These are phyloP conservation scores for Tolypocladium ophioglossoides DNA, from an alignment of 2,329 filamentous ascomycete species.

Conservation along the genomic window DNA sequence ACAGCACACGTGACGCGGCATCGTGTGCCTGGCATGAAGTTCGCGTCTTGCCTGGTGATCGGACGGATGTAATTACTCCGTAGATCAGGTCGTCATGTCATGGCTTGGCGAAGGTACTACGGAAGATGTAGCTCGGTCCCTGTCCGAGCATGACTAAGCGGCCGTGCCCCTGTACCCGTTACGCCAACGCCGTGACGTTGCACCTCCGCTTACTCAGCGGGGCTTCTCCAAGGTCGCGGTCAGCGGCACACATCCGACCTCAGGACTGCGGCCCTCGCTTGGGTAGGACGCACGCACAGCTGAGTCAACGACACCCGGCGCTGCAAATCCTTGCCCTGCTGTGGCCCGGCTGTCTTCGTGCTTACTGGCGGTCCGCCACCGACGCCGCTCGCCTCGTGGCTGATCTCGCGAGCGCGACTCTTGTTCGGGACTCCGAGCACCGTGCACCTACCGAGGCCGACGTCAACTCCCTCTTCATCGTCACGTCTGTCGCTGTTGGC, in stretches of 20 bases:
- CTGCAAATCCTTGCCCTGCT: not conserved
- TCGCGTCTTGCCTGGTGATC: not conserved
- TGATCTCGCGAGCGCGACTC: not conserved
- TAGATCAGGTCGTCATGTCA: too few relatives aligned
- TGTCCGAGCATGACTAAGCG: not conserved
- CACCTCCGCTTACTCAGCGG: not conserved
- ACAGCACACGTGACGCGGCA: not conserved
- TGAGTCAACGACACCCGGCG: not conserved
- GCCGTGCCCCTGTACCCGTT: too few relatives aligned
- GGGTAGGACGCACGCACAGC: too few relatives aligned
- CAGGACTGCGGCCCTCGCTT: too few relatives aligned
- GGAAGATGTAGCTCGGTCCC: too few relatives aligned
- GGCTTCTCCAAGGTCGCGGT: too few relatives aligned
- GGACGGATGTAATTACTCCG: too few relatives aligned
- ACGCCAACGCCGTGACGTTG: too few relatives aligned
- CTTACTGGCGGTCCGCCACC: not conserved
- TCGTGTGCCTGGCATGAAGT: not conserved
- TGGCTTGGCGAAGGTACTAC: too few relatives aligned
- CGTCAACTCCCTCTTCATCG: not conserved
- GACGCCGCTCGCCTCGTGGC: not conserved
- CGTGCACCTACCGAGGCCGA: not conserved
- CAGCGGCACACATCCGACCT: too few relatives aligned
- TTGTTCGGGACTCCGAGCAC: not conserved
- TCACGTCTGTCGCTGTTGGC: not conserved
- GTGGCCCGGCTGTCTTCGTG: not conserved